These are phyloP conservation scores for Vickermania spadyakhi DNA, from an alignment of 208 protist genomes.

Conservation along the genomic window DNA sequence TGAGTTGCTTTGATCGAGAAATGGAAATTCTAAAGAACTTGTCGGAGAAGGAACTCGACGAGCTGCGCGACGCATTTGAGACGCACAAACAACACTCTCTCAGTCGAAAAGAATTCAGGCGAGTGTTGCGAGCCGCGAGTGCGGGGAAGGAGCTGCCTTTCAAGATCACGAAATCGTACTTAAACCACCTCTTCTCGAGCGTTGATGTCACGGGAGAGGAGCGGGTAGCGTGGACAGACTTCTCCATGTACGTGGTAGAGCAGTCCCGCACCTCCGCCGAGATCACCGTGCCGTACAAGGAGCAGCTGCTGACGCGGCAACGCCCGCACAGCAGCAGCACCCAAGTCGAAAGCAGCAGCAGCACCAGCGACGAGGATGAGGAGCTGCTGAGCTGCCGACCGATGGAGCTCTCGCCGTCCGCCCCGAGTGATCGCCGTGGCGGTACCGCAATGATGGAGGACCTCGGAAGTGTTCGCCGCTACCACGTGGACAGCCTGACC, in stretches of 20 bases:
- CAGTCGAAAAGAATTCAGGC: conserved; percentile 18
- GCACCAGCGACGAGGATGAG: background rate
- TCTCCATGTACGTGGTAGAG: conserved; percentile 43
- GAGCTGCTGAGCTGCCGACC: background rate
- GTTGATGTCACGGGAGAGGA: conserved; percentile 30
- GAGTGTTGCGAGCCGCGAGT: conserved; percentile 9
- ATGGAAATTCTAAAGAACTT: conserved; percentile 58
- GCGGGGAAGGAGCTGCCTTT: background rate
- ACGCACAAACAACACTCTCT: conserved; percentile 6
- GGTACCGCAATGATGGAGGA: conserved; percentile 2
- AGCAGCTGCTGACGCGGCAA: background rate
- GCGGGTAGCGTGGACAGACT: conserved; percentile 34
- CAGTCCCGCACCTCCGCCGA: conserved; percentile 7
- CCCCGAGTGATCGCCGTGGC: background rate
- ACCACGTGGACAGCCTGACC: conserved; percentile 29
- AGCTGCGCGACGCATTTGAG: conserved; percentile 17
- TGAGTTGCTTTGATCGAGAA: background rate
- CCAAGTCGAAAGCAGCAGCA: background rate
- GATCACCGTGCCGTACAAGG: background rate
- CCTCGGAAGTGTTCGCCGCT: conserved; percentile 9
- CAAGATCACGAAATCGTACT: conserved; percentile 8
- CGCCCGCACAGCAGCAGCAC: background rate
- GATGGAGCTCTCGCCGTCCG: background rate
- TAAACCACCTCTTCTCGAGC: conserved; percentile 27
- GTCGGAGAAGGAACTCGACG: conserved; percentile 18